These are phyloP conservation scores for Pinguiococcus pyrenoidosus DNA, from an alignment of 108 stramenopile species.

Conservation along the genomic window DNA sequence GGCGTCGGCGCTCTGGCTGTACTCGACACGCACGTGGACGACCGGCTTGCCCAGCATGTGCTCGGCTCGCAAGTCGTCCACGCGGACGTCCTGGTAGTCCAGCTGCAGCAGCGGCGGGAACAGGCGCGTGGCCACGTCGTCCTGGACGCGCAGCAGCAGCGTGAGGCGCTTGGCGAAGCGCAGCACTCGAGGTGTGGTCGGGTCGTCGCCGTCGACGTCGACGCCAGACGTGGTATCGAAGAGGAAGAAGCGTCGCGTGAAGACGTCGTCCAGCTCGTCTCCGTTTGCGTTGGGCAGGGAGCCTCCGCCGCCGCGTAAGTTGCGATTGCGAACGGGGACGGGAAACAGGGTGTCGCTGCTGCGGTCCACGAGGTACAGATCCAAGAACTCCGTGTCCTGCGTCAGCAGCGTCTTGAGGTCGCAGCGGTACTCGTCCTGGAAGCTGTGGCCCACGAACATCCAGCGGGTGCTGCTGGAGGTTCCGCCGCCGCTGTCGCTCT, in stretches of 20 bases:
- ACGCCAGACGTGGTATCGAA: slow-evolving; percentile 40
- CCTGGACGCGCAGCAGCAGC: slow-evolving; percentile 28
- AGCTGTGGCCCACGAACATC: slow-evolving; percentile 38
- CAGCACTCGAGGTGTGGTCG: slow-evolving; percentile 41
- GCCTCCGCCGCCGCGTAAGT: slow-evolving; percentile 17
- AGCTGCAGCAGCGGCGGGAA: slow-evolving; percentile 47
- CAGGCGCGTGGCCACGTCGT: slow-evolving; percentile 31
- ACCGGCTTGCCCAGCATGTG: no score
- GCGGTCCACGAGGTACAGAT: slow-evolving; percentile 51
- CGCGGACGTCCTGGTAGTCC: slow-evolving; percentile 42
- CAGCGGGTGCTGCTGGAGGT: slow-evolving; percentile 17
- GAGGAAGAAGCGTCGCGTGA: slow-evolving; percentile 56
- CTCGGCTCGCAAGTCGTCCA: no score
- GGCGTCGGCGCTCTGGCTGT: no score
- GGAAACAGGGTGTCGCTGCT: slow-evolving; percentile 39
- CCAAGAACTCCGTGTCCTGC: slow-evolving; percentile 50
- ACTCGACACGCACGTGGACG: no score
- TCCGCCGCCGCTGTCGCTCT: slow-evolving; percentile 19
- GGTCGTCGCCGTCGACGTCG: background rate
- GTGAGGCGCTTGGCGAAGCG: slow-evolving; percentile 45
- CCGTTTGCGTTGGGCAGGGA: slow-evolving; percentile 38
- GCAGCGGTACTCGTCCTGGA: slow-evolving; percentile 33
- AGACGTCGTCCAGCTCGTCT: slow-evolving; percentile 45
- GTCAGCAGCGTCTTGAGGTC: slow-evolving; percentile 28
- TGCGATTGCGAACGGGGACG: slow-evolving; percentile 42